Evolutionary conservation across 148 eudicot species (phyloP).

Genomic region (Limonium bicolor): DNA sequence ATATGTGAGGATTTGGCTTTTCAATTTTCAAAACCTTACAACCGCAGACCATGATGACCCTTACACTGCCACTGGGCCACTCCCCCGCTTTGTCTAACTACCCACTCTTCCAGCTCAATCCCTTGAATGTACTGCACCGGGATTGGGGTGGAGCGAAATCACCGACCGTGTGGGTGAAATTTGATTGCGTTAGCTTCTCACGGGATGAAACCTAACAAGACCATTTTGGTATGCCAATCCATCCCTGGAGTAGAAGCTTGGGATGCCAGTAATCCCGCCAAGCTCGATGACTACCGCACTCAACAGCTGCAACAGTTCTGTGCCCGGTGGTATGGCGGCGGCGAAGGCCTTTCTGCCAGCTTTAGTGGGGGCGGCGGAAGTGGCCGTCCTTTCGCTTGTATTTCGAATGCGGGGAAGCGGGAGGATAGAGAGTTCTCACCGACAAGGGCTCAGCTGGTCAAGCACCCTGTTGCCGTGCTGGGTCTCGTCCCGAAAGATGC

Average conservation of each 20-base stretch:
- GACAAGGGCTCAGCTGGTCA: constrained; percentile 31
- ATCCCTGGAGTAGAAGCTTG: constrained; percentile 30
- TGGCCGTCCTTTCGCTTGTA: constrained; percentile 22
- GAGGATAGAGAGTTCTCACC: constrained; percentile 36
- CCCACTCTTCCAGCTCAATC: no score
- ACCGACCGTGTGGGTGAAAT: no score
- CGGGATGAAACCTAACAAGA: constrained; percentile 7
- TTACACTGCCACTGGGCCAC: no score
- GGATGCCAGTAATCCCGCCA: constrained; percentile 7
- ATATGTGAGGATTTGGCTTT: no score
- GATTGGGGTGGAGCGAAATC: no score
- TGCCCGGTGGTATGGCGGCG: constrained; percentile 6
- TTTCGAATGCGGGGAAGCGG: constrained; percentile 22
- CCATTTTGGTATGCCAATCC: constrained; percentile 13
- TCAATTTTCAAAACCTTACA: no score
- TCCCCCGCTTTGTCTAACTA: no score
- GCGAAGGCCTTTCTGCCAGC: not conserved
- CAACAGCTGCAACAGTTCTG: constrained; percentile 7
- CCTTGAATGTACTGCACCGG: no score
- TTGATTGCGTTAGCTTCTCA: no score
- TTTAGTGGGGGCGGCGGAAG: not conserved
- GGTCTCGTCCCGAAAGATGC: constrained; percentile 54
- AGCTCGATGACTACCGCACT: constrained; percentile 6
- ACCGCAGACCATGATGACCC: no score
- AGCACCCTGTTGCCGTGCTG: constrained; percentile 53